Percentiles rank a stretch among this genome's conserved stretches.
These are phyloP conservation scores for Pseudogymnoascus sp. DNA, from an alignment of 2,329 filamentous ascomycete species.

Conservation along the genomic window DNA sequence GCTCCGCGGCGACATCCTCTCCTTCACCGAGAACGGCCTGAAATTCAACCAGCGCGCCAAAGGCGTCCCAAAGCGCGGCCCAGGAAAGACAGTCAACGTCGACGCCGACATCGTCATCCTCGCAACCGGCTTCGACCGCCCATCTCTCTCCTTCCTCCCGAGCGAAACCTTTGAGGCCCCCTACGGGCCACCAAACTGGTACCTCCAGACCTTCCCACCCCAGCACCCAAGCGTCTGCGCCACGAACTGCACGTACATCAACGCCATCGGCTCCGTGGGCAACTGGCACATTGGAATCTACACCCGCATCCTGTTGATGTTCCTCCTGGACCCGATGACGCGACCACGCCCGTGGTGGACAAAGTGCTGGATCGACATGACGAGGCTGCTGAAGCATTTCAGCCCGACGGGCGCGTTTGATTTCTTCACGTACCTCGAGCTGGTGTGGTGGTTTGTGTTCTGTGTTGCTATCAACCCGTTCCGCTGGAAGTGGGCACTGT, in stretches of 20 bases:
- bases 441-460: slow-evolving; percentile 80
- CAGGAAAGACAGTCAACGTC: slow-evolving; percentile 56
- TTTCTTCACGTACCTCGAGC: slow-evolving; percentile 80
- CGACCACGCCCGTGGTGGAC: slow-evolving; percentile 66
- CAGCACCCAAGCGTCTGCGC: slow-evolving; percentile 63
- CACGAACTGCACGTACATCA: slow-evolving; percentile 77
- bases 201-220: slow-evolving; percentile 77
- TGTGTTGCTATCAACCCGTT: slow-evolving; percentile 74
- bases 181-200: slow-evolving; percentile 78
- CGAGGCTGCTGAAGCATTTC: slow-evolving; percentile 56
- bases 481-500: slow-evolving; percentile 80
- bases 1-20: slow-evolving; percentile 71
- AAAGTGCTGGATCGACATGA: slow-evolving; percentile 82
- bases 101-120: slow-evolving; percentile 70
- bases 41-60: slow-evolving; percentile 61
- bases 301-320: slow-evolving; percentile 78
- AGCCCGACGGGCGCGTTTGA: slow-evolving; percentile 72
- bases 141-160: slow-evolving; percentile 65
- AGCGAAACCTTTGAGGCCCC: slow-evolving; percentile 62
- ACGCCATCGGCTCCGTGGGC: slow-evolving; percentile 71
- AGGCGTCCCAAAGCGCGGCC: slow-evolving; percentile 68
- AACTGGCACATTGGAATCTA: slow-evolving; percentile 90
- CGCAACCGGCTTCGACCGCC: slow-evolving; percentile 74
- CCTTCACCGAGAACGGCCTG: slow-evolving; percentile 55
- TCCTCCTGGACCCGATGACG: slow-evolving; percentile 68